A percentile compares a stretch with the other conserved stretches of the same genome.
Evolutionary conservation across 805 yeast genomes (phyloP).

Genomic region (Pichia membranifaciens): DNA sequence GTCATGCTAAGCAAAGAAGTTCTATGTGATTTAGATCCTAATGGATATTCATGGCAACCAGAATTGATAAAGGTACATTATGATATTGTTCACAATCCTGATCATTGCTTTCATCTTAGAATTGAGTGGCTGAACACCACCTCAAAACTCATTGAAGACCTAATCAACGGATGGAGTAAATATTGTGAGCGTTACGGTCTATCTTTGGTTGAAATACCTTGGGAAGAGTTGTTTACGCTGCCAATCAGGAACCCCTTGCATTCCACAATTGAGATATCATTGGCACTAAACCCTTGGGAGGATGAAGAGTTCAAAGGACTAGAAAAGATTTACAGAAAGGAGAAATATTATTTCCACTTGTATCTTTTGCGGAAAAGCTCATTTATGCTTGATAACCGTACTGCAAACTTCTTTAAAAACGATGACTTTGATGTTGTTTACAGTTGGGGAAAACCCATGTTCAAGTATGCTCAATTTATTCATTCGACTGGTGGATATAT

Average conservation of each 20-base stretch:
- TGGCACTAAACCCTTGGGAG: constrained; percentile 68
- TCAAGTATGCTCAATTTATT: constrained; percentile 81
- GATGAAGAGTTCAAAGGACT: constrained; percentile 45
- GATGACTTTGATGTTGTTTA: constrained; percentile 60
- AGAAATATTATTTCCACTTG: constrained; percentile 70
- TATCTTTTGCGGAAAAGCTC: constrained; percentile 64
- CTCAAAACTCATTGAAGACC: constrained; percentile 75
- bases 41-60: constrained; percentile 62
- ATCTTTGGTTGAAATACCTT: constrained; percentile 79
- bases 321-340: constrained; percentile 38
- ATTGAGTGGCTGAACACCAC: constrained; percentile 93
- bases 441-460: constrained; percentile 88
- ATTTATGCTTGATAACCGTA: constrained; percentile 75
- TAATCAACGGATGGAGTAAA: constrained; percentile 70
- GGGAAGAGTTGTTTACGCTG: constrained; percentile 75
- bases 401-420: constrained; percentile 53
- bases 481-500: constrained; percentile 86
- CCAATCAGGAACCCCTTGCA: constrained; percentile 83
- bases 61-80: constrained; percentile 81
- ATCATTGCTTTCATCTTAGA: constrained; percentile 86
- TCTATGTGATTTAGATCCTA: constrained; percentile 69
- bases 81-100: constrained; percentile 89
- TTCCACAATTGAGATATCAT: constrained; percentile 63
- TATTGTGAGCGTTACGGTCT: constrained; percentile 83
- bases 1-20: constrained; percentile 65